These are phyloP conservation scores for Cenococcum geophilum DNA, from an alignment of 495 filamentous ascomycete genomes.

Conservation along the genomic window DNA sequence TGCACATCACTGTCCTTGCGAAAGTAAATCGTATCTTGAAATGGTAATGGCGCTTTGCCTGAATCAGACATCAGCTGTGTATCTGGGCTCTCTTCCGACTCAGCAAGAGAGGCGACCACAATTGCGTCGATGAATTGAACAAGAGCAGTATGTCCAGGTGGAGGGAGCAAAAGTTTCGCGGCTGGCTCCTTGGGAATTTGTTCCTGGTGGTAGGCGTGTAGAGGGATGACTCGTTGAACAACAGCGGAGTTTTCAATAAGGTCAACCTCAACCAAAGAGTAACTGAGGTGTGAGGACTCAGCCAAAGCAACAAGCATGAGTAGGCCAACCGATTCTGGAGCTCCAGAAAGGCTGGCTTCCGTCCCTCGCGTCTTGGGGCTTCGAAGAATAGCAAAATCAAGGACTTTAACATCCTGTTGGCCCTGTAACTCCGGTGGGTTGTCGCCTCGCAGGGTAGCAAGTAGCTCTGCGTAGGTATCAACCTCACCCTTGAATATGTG, in stretches of 20 bases:
- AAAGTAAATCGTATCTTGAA: conserved; percentile 81
- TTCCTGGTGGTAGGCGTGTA: conserved; percentile 54
- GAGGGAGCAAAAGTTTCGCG: conserved; percentile 69
- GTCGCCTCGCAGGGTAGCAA: conserved; percentile 17
- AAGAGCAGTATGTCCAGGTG: conserved; percentile 72
- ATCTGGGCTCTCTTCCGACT: conserved; percentile 55
- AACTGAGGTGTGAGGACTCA: conserved; percentile 20
- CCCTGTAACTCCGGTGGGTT: conserved; percentile 18
- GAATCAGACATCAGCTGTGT: conserved; percentile 63
- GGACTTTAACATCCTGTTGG: conserved; percentile 35
- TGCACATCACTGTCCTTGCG: conserved; percentile 54
- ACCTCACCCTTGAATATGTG: conserved; percentile 49
- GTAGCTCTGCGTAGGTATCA: conserved; percentile 45
- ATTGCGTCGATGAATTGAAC: conserved; percentile 70
- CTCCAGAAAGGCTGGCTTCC: conserved; percentile 28
- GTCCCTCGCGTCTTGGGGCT: conserved; percentile 20
- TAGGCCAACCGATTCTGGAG: conserved; percentile 18
- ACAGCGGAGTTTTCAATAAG: conserved; percentile 20
- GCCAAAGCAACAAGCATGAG: conserved; percentile 29
- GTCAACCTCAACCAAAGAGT: conserved; percentile 41
- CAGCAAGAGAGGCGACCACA: conserved; percentile 63
- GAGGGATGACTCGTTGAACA: conserved; percentile 49
- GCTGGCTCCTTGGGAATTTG: conserved; percentile 37
- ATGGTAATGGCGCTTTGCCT: conserved; percentile 51
- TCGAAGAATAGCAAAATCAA: conserved; percentile 44